These are phyloP conservation scores for Triticum aestivum DNA, from an alignment of 176 grass and related monocot species.

Conservation along the genomic window DNA sequence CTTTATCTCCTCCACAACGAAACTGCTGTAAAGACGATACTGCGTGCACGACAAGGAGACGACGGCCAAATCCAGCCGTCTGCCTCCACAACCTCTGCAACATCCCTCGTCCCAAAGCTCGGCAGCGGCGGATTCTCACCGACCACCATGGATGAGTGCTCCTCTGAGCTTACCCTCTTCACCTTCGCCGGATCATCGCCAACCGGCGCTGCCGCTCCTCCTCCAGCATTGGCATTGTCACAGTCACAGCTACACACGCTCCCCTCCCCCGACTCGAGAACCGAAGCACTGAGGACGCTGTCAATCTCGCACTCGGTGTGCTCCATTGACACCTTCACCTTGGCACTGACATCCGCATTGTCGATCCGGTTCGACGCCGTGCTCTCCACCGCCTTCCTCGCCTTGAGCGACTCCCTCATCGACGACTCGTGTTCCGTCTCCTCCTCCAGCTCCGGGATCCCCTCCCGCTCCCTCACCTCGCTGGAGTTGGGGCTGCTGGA, in stretches of 20 bases:
- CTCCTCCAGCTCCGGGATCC: slow-evolving; percentile 90
- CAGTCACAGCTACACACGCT: slow-evolving; percentile 43
- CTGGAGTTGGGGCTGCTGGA: slow-evolving; percentile 82
- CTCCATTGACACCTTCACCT: slow-evolving; percentile 43
- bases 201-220: background rate
- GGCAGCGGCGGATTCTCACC: slow-evolving; percentile 27
- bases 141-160: slow-evolving; percentile 36
- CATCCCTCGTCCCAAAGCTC: slow-evolving; percentile 53
- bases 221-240: slow-evolving; percentile 18
- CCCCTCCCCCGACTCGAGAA: slow-evolving; percentile 38
- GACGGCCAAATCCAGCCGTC: no score
- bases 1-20: slow-evolving; percentile 78
- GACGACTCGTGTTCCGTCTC: slow-evolving; percentile 75
- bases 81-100: slow-evolving; percentile 59
- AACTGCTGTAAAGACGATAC: no score
- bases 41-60: no score
- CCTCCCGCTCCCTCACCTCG: slow-evolving; percentile 86
- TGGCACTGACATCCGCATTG: slow-evolving; percentile 37
- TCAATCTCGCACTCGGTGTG: slow-evolving; percentile 31
- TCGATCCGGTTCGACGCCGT: slow-evolving; percentile 26
- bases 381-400: slow-evolving; percentile 58
- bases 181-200: slow-evolving; percentile 24
- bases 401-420: slow-evolving; percentile 42
- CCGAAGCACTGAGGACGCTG: slow-evolving; percentile 36
- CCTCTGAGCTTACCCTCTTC: slow-evolving; percentile 51